These are phyloP conservation scores for Exophiala sp. DNA, from an alignment of 2,329 filamentous ascomycete species.

Conservation along the genomic window DNA sequence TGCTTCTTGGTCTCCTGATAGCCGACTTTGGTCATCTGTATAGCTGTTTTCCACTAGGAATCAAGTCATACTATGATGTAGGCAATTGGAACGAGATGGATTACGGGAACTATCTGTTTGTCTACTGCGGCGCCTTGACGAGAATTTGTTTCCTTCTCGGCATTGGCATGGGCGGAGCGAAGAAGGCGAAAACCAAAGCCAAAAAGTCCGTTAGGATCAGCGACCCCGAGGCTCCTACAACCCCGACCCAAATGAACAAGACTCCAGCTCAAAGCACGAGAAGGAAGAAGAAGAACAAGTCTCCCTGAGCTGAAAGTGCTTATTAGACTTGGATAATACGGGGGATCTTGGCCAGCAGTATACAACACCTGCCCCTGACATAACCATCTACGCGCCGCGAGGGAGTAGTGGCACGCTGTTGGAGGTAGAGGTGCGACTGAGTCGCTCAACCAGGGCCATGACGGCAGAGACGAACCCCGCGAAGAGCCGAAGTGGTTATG, in stretches of 20 bases:
- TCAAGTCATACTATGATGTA: constrained; percentile 58
- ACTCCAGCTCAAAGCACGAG: constrained; percentile 23
- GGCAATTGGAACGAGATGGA: constrained; percentile 61
- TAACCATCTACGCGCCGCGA: too few relatives aligned
- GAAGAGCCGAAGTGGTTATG: too few relatives aligned
- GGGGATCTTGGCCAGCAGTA: background rate
- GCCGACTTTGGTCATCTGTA: constrained; percentile 74
- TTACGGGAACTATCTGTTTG: constrained; percentile 63
- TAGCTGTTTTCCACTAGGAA: constrained; percentile 56
- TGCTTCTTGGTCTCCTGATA: constrained; percentile 62
- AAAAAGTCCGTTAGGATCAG: constrained; percentile 18
- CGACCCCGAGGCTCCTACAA: constrained; percentile 12
- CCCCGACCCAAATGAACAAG: constrained; percentile 21
- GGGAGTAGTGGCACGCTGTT: too few relatives aligned
- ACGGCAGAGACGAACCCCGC: too few relatives aligned
- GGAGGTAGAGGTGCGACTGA: too few relatives aligned
- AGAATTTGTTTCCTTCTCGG: constrained; percentile 55
- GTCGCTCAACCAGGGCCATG: too few relatives aligned
- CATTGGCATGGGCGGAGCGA: constrained; percentile 40
- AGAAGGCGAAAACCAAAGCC: constrained; percentile 16
- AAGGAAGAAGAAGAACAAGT: constrained; percentile 21
- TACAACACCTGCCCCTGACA: too few relatives aligned
- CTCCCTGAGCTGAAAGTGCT: background rate
- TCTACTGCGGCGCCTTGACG: constrained; percentile 60
- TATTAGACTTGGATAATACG: background rate